Evolutionary conservation across 1,284 basidiomycete genomes (phyloP).

Genomic region (Leccinum laetum): DNA sequence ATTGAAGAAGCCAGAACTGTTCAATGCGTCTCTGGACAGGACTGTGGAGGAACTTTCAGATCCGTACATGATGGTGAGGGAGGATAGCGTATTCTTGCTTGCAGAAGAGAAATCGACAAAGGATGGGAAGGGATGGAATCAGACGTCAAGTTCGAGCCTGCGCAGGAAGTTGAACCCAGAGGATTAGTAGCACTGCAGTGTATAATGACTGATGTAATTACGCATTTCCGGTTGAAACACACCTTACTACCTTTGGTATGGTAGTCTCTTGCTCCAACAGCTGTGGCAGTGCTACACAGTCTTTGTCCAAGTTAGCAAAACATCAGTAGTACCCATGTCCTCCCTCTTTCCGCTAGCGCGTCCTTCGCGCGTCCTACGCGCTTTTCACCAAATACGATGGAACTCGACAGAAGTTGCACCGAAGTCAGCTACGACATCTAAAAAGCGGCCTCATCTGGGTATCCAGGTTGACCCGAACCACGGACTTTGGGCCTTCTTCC

Average conservation of each 20-base stretch:
- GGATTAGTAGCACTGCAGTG: neutral
- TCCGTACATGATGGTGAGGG: slow-evolving; percentile 9
- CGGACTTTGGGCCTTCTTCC: slow-evolving; percentile 76
- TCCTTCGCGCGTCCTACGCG: slow-evolving; percentile 15
- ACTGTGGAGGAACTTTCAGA: slow-evolving; percentile 14
- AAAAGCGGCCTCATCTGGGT: slow-evolving; percentile 43
- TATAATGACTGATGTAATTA: neutral
- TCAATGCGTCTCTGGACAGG: slow-evolving; percentile 10
- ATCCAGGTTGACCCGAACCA: slow-evolving; percentile 55
- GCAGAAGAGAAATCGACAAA: neutral
- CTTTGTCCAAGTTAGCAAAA: neutral
- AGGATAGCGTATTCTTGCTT: neutral
- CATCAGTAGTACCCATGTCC: slow-evolving; percentile 19
- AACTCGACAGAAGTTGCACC: slow-evolving; percentile 20
- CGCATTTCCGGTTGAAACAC: no score
- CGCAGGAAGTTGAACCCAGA: neutral
- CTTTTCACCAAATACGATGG: slow-evolving; percentile 20
- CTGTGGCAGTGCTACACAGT: slow-evolving; percentile 25
- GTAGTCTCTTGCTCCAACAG: no score
- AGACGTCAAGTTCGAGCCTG: neutral
- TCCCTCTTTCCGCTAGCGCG: slow-evolving; percentile 20
- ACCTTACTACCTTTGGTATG: no score
- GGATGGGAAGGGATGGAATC: neutral
- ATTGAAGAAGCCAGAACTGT: slow-evolving; percentile 11
- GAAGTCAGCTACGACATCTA: slow-evolving; percentile 15